Evolutionary conservation across 257 asterid species (phyloP).

Genomic region (Vinca minor): DNA sequence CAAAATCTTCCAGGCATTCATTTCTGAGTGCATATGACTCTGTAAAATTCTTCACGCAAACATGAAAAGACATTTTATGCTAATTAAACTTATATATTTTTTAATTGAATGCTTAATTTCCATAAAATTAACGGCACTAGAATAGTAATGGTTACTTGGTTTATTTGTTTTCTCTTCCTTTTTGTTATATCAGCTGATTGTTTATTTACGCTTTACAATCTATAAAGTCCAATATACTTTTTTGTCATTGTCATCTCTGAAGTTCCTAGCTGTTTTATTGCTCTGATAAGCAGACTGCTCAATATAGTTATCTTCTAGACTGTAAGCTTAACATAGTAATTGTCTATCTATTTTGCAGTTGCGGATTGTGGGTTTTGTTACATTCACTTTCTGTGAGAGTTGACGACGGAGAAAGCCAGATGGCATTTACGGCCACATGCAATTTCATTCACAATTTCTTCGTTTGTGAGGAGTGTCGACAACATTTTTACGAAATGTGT

Average conservation of each 20-base stretch:
- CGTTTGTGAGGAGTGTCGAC: slow-evolving; percentile 86
- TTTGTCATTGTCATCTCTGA: neutral
- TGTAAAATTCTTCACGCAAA: neutral
- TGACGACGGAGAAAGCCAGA: slow-evolving; percentile 72
- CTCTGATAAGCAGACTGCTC: too few species aligned
- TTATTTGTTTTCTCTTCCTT: neutral
- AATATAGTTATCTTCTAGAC: neutral
- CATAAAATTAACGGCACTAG: neutral
- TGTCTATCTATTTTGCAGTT: slow-evolving; percentile 43
- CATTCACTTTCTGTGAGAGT: slow-evolving; percentile 88
- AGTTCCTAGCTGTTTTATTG: neutral
- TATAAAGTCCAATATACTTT: neutral
- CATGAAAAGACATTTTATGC: neutral
- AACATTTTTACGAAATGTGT: slow-evolving; percentile 77
- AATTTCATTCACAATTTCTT: slow-evolving; percentile 74
- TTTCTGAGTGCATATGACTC: too few species aligned
- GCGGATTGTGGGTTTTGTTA: slow-evolving; percentile 86
- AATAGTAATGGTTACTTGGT: neutral
- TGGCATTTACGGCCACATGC: slow-evolving; percentile 63
- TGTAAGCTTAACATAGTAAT: neutral
- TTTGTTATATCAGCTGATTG: neutral
- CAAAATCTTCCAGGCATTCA: too few species aligned
- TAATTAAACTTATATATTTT: neutral
- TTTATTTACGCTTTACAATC: neutral
- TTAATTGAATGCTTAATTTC: neutral